phyloP scores from a whole-genome alignment of 148 eudicot genomes.

The Rhododendron griersonianum region DNA sequence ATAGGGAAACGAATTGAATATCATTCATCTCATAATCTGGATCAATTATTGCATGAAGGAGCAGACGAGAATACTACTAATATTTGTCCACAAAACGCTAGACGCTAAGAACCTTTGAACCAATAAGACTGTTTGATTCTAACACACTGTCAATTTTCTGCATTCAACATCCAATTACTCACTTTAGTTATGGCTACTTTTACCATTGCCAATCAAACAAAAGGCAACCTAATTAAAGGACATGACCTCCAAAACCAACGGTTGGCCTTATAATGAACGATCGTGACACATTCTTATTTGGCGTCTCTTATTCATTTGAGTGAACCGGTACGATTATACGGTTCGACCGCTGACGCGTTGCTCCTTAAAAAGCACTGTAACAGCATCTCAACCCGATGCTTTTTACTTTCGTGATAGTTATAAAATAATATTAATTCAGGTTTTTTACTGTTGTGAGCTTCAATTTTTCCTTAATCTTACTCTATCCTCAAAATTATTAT shows the following conservation, averaged over 20 bases:
- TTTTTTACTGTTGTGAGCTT: background rate
- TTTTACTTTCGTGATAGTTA: background rate
- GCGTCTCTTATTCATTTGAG: background rate
- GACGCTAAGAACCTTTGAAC: background rate
- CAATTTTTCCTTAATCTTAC: background rate
- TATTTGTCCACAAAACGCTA: background rate
- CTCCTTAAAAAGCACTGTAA: background rate
- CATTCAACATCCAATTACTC: background rate
- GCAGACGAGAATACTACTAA: background rate
- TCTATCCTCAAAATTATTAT: background rate
- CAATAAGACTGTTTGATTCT: background rate
- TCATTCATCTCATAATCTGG: too few species aligned
- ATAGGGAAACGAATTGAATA: too few species aligned
- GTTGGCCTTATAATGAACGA: background rate
- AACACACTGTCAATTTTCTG: background rate
- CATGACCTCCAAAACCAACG: background rate
- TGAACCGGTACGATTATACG: background rate
- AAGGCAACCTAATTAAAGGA: background rate
- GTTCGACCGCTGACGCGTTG: background rate
- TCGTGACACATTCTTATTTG: too few species aligned
- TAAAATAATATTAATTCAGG: background rate
- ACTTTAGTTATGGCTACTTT: background rate
- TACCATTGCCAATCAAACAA: background rate
- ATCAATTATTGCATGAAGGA: too few species aligned
- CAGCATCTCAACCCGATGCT: background rate